Base-by-base conservation (phyloP, 345 rosid species). In the Reutealis trisperma region DNA sequence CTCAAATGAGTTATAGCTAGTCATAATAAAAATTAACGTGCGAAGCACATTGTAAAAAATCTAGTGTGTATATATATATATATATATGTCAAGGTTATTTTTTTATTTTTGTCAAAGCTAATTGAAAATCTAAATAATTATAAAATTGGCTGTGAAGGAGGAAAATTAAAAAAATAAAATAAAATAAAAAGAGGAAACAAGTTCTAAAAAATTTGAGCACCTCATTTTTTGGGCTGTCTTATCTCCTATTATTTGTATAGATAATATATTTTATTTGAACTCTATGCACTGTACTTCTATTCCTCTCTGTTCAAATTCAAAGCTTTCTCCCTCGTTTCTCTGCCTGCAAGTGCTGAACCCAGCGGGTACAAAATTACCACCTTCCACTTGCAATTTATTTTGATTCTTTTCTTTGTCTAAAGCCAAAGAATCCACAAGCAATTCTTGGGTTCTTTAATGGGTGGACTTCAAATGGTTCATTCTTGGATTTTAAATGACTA, bases 161-260 rank as follows among this genome's bases (percentile, higher is more conserved):
- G 30, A 27, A 27, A 27, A 27, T 27, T 27, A 27, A 1, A 30
- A 16, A 32, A 37, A 12, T 27, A 27, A 1, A 30, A 16, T 19
- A 37, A 12, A 32, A 21, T 2, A n/a, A 2, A 22, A 72, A 72
- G 3, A 44, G 42, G 41, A 9, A 73, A 30, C 18, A 27, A 37
- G 1, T 72, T 59, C 34, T 54, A 62, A 32, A 18, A 70, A 70
- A 52, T 41, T 47, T 73, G 42, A 73, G 68, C 72, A 47, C 76
- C 76, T 73, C 76, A 45, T 0, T 24, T 47, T 19, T 45, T 19
- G 55, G 57, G 30, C 45, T 25, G 19, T 45, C 68, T 73, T 61
- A 61, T 73, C 76, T 16, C 0, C 16, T 25, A 3, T 27, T 57
- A 15, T 70, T 9, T 55, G 63, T n/a, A 11, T 58, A 24, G 57